Evolutionary conservation across 768 basidiomycete genomes (phyloP), one percentile per base, ranked within the genome.

Genomic region (Lactarius tabidus): DNA sequence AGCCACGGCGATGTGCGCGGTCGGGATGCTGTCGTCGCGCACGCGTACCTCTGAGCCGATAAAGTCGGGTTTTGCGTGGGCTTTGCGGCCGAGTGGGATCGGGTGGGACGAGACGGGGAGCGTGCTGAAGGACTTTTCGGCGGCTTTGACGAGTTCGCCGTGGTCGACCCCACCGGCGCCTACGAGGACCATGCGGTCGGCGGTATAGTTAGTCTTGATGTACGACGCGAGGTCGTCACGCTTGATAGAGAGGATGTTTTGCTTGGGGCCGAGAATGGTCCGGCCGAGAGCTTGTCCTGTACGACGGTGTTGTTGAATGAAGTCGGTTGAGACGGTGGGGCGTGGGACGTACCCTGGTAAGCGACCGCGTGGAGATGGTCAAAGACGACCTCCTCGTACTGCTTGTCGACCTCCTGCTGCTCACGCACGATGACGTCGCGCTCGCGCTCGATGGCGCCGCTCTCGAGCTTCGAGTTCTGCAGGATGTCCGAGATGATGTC

Each of bases 321-420:
- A 52, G 54, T 35, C 58, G 33, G 36, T 63, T 54, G 36, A 62
- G 33, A 6, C 18, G 8, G 26, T 20, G 14, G 18, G 36, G 29
- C 6, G 20, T 54, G 63, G 48, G 20, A 80, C 85, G 70, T 74
- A 95, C 95, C 87, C 78, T 95, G 93, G 86, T 95, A 99, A 60
- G 97, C 97, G 68, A 98, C 88, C 53, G 96, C 82, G 77, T 99
- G 97, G 65, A 99, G 79, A 75, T 99, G 97, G 79, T 98, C 97
- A 72, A 99, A 98, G 10, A 98, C 93, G 72, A 98, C 95, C 77
- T 98, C 97, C 80, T 98, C 95, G 59, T 91, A 78, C 81, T 97
- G 95, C 81, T 98, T 98, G 79, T 97, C 95, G 35, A 98, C 97
- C 80, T 98, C 97, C 80, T 98, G 92, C 79, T 97, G 95, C 77